Evolutionary conservation across 2,329 filamentous ascomycete genomes (phyloP), one percentile per base, ranked within the genome.

Genomic region (Sporothrix phasma): DNA sequence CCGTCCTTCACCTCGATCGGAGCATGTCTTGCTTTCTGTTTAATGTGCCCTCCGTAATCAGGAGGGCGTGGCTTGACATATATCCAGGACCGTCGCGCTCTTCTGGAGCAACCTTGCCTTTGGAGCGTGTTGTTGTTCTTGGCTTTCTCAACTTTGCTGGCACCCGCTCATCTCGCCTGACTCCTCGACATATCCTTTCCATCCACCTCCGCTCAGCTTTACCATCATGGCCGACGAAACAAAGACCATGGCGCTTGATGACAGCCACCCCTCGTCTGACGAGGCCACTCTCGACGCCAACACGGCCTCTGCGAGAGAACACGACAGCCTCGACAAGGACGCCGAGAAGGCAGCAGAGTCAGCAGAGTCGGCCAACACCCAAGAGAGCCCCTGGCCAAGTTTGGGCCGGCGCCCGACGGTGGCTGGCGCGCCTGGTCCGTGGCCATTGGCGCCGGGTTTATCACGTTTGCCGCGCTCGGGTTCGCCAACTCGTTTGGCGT

Each of bases 401-500:
- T 41, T 7, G 66, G 59, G 7, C 60, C 54, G 2, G 64, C 64
- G 1, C 71, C 72, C 1, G 66, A 72, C 45, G 65, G 69, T 62
- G 69, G 72, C 67, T 10, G 71, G 69, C 61, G 71, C 70, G 71
- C 72, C 10, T 73, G 72, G 72, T 64, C 70, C 46, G 71, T 72
- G 39, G 68, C 71, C 3, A 61, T 61, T 6, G 70, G 71, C 6
- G 66, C 65, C 2, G 65, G 56, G 15, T 67, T 65, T n/a, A 61
- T 72, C 29, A 71, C 74, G 46, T 75, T 76, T 65, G 71, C 67
- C 2, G 68, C 68, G 19, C 65, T 77, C 3, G 75, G 75, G 10
- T 74, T 74, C 60, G 61, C 71, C 29, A 77, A 76, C 67, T 73
- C 74, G 0, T 77, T 76, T 63, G 75, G 76, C 5, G 68, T 72